Base-by-base conservation (phyloP, 148 eudicot genomes). In the Drosera capensis region DNA sequence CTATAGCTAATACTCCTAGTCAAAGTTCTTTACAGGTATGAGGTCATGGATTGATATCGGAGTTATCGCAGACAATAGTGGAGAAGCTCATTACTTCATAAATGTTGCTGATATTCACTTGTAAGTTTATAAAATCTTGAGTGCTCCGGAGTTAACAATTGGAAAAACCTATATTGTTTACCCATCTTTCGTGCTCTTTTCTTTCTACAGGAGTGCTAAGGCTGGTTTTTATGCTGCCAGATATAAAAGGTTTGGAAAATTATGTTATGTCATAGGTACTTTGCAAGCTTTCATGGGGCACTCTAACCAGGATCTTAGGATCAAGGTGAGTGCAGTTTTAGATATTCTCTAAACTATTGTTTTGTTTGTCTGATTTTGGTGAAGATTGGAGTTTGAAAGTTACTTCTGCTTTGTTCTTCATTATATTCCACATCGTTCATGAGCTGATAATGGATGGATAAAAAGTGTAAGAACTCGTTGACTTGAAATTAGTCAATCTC, bases 71-170 rank as follows among this genome's bases (percentile, higher is more conserved):
- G 74, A 64, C 49, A 74, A 61, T 39, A 67, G 55, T 62, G 71
- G 56, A 57, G 82, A 80, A 52, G 67, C 84, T 44, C 87, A 84
- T 63, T 74, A 80, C 56, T 90, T 84, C 57, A 66, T 80, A 51
- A 90, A 90, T 68, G 95, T 83, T 46, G 97, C 97, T 46, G 97
- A 90, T 65, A 59, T 80, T 52, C 97, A 90, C 68, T 74, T 90
- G 97, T 90, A 74, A 80, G 97, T 43, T 48, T 18, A 43, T 64
- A 46, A n/a, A n/a, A 19, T 54, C 30, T 6, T 20, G 13, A 23
- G 22, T 26, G 25, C 25, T 55, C 6, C 48, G 40, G 48, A 34
- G 25, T 6, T 20, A 20, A 47, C 48, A 12, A 49, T 9, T 39
- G 43, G n/a, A 34, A 16, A 28, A 30, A 13, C 18, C 9, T 29